Base-by-base conservation (phyloP, 768 basidiomycete species). In the Xerocomellus intermedius region DNA sequence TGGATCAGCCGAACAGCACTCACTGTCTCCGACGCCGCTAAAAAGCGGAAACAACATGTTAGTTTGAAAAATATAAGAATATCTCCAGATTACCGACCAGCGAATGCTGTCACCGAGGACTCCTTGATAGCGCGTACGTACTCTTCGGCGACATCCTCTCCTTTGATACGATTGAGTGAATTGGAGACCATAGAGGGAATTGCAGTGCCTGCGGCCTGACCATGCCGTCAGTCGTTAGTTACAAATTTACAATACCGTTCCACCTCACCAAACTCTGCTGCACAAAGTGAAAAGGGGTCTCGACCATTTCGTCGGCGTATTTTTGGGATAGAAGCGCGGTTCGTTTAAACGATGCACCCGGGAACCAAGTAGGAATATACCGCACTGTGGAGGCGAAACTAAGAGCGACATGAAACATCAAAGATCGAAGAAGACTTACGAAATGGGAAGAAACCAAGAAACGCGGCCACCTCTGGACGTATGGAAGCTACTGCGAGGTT, bases 291-390 rank as follows among this genome's bases (percentile, higher is more conserved):
- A 72, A 74, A 7, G 77, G 76, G 13, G 54, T 57, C 49, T 69
- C 68, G 54, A 54, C 51, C 67, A 58, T 61, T n/a, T 51, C 68
- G 8, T 55, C 42, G 3, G 69, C 58, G 1, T 59, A 65, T 37
- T 61, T 57, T 4, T 48, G 57, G 13, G 57, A 69, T 1, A 60
- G 41, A 21, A 60, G 2, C 9, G 74, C 77, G 8, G 50, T 60
- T 41, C 62, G 60, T 54, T 74, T 69, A 45, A 75, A 75, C 0
- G 66, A 65, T 9, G 70, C 69, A 9, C 77, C 76, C 0, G 77
- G 77, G 35, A 75, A 54, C 77, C 77, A 78, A 3, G 68, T 42
- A 4, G 77, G 77, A 16, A 78, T 56, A 33, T 71, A 58, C 41
- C 61, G 65, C 28, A 78, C 74, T 75, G 43, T 6, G 19, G 24